phyloP scores from a whole-genome alignment of 441 rosid genomes.

The Populus tomentosa region DNA sequence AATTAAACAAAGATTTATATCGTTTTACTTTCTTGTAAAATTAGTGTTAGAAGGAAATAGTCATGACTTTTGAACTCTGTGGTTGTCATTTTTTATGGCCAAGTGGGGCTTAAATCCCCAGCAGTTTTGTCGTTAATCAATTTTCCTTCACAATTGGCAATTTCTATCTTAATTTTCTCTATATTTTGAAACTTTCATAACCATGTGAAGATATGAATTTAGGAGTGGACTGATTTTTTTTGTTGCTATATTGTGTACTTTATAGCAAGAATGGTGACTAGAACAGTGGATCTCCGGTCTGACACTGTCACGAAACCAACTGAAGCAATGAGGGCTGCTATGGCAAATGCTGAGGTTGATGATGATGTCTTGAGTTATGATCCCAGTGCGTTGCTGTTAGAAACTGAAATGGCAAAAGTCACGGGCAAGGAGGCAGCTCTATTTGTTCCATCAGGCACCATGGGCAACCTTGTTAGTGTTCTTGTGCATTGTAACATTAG shows the following conservation, averaged over 20 bases:
- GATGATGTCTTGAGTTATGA: constrained; percentile 77
- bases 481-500: constrained; percentile 82
- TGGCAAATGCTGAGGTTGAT: constrained; percentile 88
- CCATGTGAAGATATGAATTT: not conserved
- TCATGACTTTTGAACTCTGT: not conserved
- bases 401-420: constrained; percentile 67
- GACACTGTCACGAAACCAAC: constrained; percentile 94
- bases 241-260: not conserved
- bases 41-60: not conserved
- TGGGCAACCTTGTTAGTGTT: constrained; percentile 92
- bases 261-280: constrained; percentile 51
- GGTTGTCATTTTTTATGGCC: not conserved
- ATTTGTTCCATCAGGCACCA: constrained; percentile 92
- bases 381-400: constrained; percentile 62
- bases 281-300: constrained; percentile 83
- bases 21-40: not conserved
- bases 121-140: not conserved
- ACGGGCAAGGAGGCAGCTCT: constrained; percentile 83
- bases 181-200: not conserved
- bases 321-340: constrained; percentile 79
- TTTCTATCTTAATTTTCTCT: not conserved
- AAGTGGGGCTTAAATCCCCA: not conserved
- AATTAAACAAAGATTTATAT: not conserved
- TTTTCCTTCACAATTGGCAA: not conserved
- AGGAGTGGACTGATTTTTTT: not conserved